Evolutionary conservation across 495 filamentous ascomycete genomes (phyloP).

Genomic region (Penicillium riverlandense): DNA sequence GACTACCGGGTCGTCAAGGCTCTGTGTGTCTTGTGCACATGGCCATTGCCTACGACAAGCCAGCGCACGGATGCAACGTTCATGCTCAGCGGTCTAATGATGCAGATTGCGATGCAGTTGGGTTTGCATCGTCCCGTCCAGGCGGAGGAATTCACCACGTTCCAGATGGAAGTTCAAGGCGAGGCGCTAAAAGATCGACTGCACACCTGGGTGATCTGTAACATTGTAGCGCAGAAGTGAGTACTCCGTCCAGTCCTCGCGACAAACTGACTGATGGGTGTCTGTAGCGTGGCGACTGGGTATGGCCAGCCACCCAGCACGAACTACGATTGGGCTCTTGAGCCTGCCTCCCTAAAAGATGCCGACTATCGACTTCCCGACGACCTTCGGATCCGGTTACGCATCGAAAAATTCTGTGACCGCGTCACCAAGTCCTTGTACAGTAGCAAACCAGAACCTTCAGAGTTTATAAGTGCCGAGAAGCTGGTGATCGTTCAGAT

Average conservation of each 20-base stretch:
- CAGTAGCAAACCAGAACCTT: constrained; percentile 68
- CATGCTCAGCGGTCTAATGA: constrained; percentile 85
- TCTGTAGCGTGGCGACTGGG: constrained; percentile 68
- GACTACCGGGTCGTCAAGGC: constrained; percentile 87
- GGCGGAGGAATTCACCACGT: constrained; percentile 82
- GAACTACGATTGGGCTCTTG: constrained; percentile 80
- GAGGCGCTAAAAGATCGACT: constrained; percentile 82
- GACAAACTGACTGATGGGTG: constrained; percentile 7
- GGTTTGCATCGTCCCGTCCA: constrained; percentile 86
- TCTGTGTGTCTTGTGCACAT: constrained; percentile 81
- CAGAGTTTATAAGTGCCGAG: constrained; percentile 66
- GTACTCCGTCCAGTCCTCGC: constrained; percentile 1
- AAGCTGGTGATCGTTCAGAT: constrained; percentile 58
- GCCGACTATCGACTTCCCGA: constrained; percentile 59
- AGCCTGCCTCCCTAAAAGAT: constrained; percentile 53
- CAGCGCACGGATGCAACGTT: constrained; percentile 84
- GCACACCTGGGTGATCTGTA: constrained; percentile 87
- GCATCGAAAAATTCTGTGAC: constrained; percentile 79
- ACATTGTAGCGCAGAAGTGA: constrained; percentile 78
- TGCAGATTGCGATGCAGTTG: constrained; percentile 87
- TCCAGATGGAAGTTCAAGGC: constrained; percentile 71
- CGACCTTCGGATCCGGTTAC: constrained; percentile 62
- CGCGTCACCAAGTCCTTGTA: constrained; percentile 82
- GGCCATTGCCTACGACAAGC: constrained; percentile 83
- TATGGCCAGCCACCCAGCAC: constrained; percentile 84